Conservation (phyloP, 768 basidiomycete species). For the Imleria badia region DNA sequence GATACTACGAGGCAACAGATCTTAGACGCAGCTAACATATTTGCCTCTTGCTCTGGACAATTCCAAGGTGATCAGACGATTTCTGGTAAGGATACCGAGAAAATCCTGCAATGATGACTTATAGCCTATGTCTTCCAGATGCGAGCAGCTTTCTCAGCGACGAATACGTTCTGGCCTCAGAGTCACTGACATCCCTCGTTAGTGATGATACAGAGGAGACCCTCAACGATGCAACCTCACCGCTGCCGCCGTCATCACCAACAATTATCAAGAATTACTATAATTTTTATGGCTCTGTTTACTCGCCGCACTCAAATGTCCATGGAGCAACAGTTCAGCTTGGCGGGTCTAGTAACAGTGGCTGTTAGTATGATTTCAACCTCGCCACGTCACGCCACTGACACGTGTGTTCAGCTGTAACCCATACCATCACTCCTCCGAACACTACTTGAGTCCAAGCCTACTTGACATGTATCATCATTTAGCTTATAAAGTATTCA, state of each 20-base stretch:
- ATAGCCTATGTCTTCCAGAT: background rate
- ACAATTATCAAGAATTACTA: background rate
- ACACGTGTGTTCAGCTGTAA: background rate
- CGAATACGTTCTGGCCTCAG: background rate
- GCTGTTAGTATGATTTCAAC: background rate
- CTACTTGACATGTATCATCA: background rate
- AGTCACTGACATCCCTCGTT: background rate
- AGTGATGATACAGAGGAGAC: background rate
- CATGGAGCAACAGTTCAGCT: background rate
- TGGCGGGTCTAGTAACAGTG: constrained; percentile 4
- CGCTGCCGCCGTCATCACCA: background rate
- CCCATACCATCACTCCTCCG: background rate
- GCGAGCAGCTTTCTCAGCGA: background rate
- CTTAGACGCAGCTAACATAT: background rate
- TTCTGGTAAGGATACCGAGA: constrained; percentile 1
- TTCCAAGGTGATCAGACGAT: background rate
- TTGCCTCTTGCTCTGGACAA: background rate
- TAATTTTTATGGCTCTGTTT: background rate
- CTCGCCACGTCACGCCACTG: background rate
- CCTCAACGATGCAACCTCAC: no score
- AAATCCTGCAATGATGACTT: background rate
- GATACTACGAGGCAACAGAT: background rate
- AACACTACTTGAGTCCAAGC: background rate
- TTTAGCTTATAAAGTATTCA: background rate
- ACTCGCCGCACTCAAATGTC: background rate